phyloP scores from a whole-genome alignment of 129 eudicot species.

The Dittrichia graveolens region DNA sequence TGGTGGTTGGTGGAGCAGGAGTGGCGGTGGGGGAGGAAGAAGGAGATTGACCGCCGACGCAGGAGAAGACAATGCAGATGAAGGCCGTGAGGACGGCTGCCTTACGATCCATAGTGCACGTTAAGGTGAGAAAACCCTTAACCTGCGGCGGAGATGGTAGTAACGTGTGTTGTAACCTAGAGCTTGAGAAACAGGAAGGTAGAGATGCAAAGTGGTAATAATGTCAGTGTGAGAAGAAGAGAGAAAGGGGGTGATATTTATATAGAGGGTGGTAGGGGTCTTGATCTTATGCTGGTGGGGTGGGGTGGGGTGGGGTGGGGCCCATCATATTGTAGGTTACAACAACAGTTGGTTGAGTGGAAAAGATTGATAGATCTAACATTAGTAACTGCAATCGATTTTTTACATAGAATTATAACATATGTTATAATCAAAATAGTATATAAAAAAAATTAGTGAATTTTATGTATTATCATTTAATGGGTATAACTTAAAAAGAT shows the following conservation, averaged over 20 bases:
- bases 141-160: conserved; percentile 29
- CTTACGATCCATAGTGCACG: conserved; percentile 49
- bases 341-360: conserved; percentile 27
- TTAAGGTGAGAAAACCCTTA: conserved; percentile 22
- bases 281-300: conserved; percentile 34
- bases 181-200: too few species aligned
- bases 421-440: too few species aligned
- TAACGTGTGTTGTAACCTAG: conserved; percentile 4
- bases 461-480: too few species aligned
- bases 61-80: conserved; percentile 71
- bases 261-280: conserved; percentile 22
- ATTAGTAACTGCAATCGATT: background rate
- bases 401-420: too few species aligned
- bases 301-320: conserved; percentile 42
- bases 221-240: conserved; percentile 26
- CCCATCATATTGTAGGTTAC: conserved; percentile 30
- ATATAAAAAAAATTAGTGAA: too few species aligned
- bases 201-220: conserved; percentile 13
- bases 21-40: conserved; percentile 64
- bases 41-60: conserved; percentile 74
- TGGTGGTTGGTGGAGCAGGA: conserved; percentile 47
- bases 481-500: too few species aligned
- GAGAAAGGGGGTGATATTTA: background rate
- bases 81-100: conserved; percentile 41
- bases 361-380: background rate